Percentiles rank a stretch among this genome's conserved stretches.
Conservation (phyloP, 768 basidiomycete genomes). For the Lactifluus rugatus region DNA sequence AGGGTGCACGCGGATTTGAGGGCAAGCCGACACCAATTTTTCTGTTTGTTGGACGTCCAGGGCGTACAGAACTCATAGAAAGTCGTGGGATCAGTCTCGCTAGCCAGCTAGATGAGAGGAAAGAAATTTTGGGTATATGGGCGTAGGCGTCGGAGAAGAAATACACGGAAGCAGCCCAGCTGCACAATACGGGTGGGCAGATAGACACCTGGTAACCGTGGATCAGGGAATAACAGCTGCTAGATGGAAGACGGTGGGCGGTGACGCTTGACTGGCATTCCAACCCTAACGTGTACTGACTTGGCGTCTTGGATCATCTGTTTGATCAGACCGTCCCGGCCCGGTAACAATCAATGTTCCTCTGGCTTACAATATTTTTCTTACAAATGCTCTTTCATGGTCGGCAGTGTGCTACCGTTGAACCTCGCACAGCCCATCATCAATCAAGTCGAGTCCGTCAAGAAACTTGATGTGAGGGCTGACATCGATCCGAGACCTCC, state of each 20-base stretch:
- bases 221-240: background rate
- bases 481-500: background rate
- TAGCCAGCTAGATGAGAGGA: slow-evolving; percentile 14
- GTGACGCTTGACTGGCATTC: background rate
- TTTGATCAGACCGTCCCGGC: too few relatives aligned
- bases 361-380: too few relatives aligned
- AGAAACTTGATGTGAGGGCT: background rate
- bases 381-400: too few relatives aligned
- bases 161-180: background rate
- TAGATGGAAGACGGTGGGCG: background rate
- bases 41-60: slow-evolving; percentile 1
- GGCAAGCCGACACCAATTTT: slow-evolving; percentile 29
- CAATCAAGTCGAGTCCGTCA: background rate
- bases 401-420: too few relatives aligned
- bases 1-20: slow-evolving; percentile 32
- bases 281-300: background rate
- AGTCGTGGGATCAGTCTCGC: background rate
- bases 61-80: slow-evolving; percentile 16
- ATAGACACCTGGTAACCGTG: background rate
- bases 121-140: too few relatives aligned
- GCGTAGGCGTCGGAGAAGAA: background rate
- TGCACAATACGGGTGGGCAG: too few relatives aligned
- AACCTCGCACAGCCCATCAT: slow-evolving; percentile 1
- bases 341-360: background rate
- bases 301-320: too few relatives aligned